Evolutionary conservation across 1,139 yeast genomes (phyloP), one percentile per base, ranked within the genome.

Genomic region (Blastobotrys capitulatus): DNA sequence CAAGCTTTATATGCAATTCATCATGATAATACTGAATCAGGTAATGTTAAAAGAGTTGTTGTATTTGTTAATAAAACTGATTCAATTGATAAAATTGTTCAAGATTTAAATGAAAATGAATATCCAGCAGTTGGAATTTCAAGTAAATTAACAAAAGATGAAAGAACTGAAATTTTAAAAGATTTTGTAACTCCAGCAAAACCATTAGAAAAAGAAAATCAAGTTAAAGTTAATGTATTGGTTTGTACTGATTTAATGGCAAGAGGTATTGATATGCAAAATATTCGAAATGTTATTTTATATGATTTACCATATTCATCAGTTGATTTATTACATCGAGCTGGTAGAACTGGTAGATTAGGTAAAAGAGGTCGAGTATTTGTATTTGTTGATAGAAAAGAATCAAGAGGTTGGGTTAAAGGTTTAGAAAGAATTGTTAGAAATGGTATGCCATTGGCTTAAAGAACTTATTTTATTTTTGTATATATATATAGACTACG

Each of bases 311-410:
- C 98, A 4, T 76, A 78, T 50, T 82, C 85, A 8, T 79, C 97
- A 0, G 83, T 87, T 29, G 98, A 90, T 66, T 73, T 92, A 52
- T 80, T 92, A 19, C 98, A 92, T 63, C 74, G 98, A 54, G 83
- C 89, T 4, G 98, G 98, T 1, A 78, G 98, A 68, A 92, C 97
- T 0, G 97, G 97, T 5, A 74, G 98, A 63, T 84, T 89, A 84
- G 86, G 85, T 48, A 89, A 86, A 63, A 76, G 84, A 40, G 98
- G 98, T 16, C 76, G 96, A 54, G 96, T 87, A 1, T 83, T 88
- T 58, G 72, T 90, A 59, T 80, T 90, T 52, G 76, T 77, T 36
- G 84, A 83, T 58, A 81, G 82, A 56, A 77, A 77, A 58, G 83
- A 86, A 45, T 64, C 71, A 31, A 82, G 83, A 60, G 76, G 86